Evolutionary conservation across 2,329 filamentous ascomycete genomes (phyloP).

Genomic region (Botryotinia globosa): DNA sequence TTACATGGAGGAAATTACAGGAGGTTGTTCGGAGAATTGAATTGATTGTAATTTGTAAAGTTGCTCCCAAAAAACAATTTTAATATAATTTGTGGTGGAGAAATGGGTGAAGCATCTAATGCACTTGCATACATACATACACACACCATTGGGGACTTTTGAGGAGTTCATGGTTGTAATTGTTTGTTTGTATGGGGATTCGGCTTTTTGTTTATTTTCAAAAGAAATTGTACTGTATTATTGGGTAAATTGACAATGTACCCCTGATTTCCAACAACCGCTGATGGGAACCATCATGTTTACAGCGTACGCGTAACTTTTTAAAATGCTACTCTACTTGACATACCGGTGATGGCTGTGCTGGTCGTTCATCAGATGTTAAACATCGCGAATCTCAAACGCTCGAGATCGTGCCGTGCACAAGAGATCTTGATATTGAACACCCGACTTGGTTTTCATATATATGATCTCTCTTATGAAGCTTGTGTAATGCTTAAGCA

Average conservation of each 20-base stretch:
- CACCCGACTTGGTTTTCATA: not conserved
- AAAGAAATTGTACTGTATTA: not conserved
- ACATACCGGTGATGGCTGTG: not conserved
- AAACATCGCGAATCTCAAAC: not conserved
- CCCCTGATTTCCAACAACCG: not conserved
- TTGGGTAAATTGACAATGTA: not conserved
- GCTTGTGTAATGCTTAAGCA: not conserved
- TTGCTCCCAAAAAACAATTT: not conserved
- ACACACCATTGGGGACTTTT: not conserved
- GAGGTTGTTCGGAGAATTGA: not conserved
- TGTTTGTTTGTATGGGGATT: not conserved
- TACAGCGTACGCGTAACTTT: not conserved
- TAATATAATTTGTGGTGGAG: not conserved
- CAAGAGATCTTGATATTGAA: not conserved
- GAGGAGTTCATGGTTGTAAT: not conserved
- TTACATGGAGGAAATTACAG: conserved; percentile 4
- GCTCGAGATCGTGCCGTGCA: not conserved
- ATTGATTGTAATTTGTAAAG: not conserved
- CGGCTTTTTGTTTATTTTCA: not conserved
- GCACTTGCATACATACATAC: not conserved
- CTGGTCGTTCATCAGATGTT: not conserved
- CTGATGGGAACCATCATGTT: not conserved
- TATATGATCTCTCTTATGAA: not conserved
- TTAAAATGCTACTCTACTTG: not conserved
- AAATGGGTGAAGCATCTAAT: not conserved